Evolutionary conservation across 345 rosid species (phyloP).

Genomic region (Eucalyptus tenuipes): DNA sequence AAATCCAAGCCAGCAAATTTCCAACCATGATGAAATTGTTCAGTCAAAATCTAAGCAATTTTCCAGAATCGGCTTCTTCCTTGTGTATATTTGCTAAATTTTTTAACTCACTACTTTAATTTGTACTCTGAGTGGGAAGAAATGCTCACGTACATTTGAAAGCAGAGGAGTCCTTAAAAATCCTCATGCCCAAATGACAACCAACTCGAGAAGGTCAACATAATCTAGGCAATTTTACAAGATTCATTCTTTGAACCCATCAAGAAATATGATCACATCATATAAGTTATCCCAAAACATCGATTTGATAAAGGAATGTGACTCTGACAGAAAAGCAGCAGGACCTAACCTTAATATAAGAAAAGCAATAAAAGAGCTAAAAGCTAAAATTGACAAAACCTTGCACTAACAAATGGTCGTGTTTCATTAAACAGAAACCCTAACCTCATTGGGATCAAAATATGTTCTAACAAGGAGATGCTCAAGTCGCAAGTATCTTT

Average conservation of each 20-base stretch:
- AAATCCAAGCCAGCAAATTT: not conserved
- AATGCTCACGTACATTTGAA: not conserved
- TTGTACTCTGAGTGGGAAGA: not conserved
- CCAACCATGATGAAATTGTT: not conserved
- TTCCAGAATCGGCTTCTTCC: not conserved
- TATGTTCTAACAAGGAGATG: conserved; percentile 94
- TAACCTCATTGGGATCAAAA: conserved; percentile 93
- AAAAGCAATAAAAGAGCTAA: not conserved
- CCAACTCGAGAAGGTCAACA: not conserved
- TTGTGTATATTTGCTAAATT: not conserved
- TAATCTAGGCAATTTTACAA: not conserved
- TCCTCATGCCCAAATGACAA: not conserved
- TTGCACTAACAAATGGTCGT: not conserved
- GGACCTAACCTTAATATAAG: not conserved
- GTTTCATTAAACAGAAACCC: not conserved
- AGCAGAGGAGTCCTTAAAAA: not conserved
- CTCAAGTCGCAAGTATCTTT: conserved; percentile 86
- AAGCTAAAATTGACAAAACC: not conserved
- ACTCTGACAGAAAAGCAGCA: not conserved
- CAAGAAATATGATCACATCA: not conserved
- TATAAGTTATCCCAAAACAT: not conserved
- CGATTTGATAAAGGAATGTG: not conserved
- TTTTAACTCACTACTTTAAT: not conserved
- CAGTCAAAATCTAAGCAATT: not conserved
- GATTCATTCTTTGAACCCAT: not conserved